A percentile compares a stretch with the other conserved stretches of the same genome.
phyloP scores from a whole-genome alignment of 345 rosid genomes.

The Dipteronia sinensis region DNA sequence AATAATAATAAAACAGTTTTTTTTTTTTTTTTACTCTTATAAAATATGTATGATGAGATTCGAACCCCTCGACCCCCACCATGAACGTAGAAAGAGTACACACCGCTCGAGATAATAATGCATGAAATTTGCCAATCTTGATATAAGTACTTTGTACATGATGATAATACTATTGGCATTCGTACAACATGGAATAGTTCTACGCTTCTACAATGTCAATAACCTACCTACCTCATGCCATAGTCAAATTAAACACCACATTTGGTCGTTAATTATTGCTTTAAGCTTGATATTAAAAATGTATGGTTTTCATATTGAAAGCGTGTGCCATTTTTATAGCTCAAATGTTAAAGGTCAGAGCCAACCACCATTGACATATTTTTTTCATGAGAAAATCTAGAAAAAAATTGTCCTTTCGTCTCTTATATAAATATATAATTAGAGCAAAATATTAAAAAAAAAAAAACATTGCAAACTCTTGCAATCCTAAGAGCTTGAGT shows the following conservation, averaged over 20 bases:
- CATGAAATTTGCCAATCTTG: too few species aligned
- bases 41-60: too few species aligned
- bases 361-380: constrained; percentile 14
- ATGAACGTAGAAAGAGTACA: too few species aligned
- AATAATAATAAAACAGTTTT: too few species aligned
- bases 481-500: neutral
- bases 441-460: neutral
- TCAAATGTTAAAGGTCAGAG: neutral
- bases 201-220: too few species aligned
- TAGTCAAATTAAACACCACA: neutral
- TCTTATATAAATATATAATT: neutral
- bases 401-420: too few species aligned
- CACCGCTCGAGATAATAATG: too few species aligned
- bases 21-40: too few species aligned
- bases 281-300: neutral
- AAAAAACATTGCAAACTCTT: neutral
- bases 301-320: neutral
- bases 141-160: neutral
- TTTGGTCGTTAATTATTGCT: neutral
- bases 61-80: too few species aligned
- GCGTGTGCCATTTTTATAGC: neutral
- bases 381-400: neutral
- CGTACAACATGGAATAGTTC: neutral
- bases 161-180: neutral
- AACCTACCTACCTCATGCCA: neutral